These are phyloP conservation scores for Phytophthora idaei DNA, from an alignment of 352 stramenopile species.

Conservation along the genomic window DNA sequence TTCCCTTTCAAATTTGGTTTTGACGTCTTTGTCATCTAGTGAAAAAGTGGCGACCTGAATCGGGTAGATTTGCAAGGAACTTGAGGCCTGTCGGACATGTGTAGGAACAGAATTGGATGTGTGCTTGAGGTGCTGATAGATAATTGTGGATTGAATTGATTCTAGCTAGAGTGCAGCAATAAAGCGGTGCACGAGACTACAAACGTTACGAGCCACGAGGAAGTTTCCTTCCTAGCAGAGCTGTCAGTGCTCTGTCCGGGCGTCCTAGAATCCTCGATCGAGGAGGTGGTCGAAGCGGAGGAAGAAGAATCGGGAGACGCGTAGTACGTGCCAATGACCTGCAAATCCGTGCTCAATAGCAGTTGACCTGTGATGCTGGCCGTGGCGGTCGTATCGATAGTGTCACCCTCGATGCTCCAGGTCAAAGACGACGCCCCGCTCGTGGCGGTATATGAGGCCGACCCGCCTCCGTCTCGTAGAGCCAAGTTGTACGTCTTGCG, in stretches of 20 bases:
- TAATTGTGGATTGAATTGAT: constrained; percentile 31
- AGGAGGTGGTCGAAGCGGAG: constrained; percentile 16
- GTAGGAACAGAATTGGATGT: constrained; percentile 30
- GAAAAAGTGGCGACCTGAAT: neutral
- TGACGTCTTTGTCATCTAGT: neutral
- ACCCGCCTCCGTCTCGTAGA: constrained; percentile 24
- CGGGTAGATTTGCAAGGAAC: neutral
- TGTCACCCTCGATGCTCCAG: constrained; percentile 38
- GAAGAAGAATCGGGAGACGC: constrained; percentile 21
- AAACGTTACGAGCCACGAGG: constrained; percentile 12
- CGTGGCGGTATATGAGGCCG: constrained; percentile 19
- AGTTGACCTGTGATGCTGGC: constrained; percentile 26
- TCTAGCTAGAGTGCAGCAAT: constrained; percentile 26
- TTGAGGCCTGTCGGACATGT: constrained; percentile 15
- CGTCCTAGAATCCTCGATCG: constrained; percentile 14
- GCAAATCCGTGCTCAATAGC: constrained; percentile 36
- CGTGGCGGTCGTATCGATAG: constrained; percentile 30
- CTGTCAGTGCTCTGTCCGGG: constrained; percentile 15
- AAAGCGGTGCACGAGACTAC: constrained; percentile 12
- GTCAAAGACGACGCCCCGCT: constrained; percentile 18
- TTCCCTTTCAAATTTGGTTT: too few relatives aligned
- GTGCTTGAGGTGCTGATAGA: constrained; percentile 22
- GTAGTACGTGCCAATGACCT: constrained; percentile 43
- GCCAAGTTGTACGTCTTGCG: constrained; percentile 37
- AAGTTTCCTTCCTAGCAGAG: constrained; percentile 1